Conservation (phyloP, 805 yeast genomes). For the Maudiozyma bulderi region DNA sequence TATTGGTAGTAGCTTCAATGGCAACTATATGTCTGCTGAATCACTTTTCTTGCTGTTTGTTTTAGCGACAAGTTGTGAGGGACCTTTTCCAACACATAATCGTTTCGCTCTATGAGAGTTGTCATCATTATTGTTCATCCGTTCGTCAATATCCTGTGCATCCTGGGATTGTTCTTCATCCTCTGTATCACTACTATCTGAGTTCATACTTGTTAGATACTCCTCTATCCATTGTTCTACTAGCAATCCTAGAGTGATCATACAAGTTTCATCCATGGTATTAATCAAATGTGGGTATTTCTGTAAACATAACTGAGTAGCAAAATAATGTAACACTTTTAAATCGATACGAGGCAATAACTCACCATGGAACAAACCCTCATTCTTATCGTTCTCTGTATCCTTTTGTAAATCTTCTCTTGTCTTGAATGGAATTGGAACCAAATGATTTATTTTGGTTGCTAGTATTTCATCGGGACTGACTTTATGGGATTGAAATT, state of each 20-base stretch:
- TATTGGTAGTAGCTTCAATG: too few relatives aligned
- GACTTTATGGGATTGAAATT: conserved; percentile 17
- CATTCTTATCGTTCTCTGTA: conserved; percentile 14
- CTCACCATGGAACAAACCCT: conserved; percentile 22
- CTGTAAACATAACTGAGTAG: conserved; percentile 23
- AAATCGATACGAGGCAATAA: conserved; percentile 26
- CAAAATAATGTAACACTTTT: conserved; percentile 30
- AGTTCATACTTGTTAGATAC: conserved; percentile 8
- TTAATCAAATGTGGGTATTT: conserved; percentile 22
- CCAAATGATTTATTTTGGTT: conserved; percentile 17
- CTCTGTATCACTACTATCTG: not conserved
- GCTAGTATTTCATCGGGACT: conserved; percentile 28
- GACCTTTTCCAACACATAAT: conserved; percentile 9
- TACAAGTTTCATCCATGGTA: conserved; percentile 30
- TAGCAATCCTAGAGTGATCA: conserved; percentile 30
- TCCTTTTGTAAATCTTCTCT: conserved; percentile 22
- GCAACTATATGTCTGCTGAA: not conserved
- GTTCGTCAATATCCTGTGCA: conserved; percentile 1
- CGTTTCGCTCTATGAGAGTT: not conserved
- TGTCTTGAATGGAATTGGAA: conserved; percentile 26
- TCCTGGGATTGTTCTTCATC: not conserved
- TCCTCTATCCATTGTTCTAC: conserved; percentile 33
- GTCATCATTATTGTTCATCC: not conserved
- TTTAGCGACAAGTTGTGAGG: conserved; percentile 7
- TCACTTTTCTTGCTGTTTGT: not conserved